Evolutionary conservation across 495 filamentous ascomycete species (phyloP).

Genomic region (Annulohypoxylon moriforme): DNA sequence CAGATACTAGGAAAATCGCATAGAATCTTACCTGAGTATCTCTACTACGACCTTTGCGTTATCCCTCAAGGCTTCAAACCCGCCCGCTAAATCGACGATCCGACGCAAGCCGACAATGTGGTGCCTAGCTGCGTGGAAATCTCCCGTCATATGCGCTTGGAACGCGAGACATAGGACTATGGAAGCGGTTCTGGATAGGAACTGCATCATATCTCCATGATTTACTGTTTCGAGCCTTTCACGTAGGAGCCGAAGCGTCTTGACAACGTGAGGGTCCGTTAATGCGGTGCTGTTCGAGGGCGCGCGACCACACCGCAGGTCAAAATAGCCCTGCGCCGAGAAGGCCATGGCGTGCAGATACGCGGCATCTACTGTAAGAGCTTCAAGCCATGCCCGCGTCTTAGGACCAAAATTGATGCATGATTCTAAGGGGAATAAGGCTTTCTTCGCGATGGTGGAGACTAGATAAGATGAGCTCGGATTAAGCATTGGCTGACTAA

Average conservation of each 20-base stretch:
- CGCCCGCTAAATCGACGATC: constrained; percentile 54
- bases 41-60: constrained; percentile 49
- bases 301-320: constrained; percentile 10
- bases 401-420: constrained; percentile 52
- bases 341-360: constrained; percentile 57
- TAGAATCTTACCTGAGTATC: constrained; percentile 40
- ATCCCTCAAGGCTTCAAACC: constrained; percentile 38
- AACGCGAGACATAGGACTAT: constrained; percentile 48
- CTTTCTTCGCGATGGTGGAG: constrained; percentile 53
- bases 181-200: constrained; percentile 48
- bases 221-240: constrained; percentile 42
- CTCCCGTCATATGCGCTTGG: constrained; percentile 48
- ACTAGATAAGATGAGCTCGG: constrained; percentile 42
- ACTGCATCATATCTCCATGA: constrained; percentile 14
- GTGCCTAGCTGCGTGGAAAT: constrained; percentile 46
- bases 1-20: neutral
- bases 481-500: neutral
- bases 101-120: constrained; percentile 55
- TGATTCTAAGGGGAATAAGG: constrained; percentile 53
- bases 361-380: constrained; percentile 50
- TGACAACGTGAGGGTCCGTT: constrained; percentile 44
- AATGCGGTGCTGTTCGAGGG: neutral
- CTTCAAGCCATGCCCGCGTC: constrained; percentile 48
- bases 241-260: constrained; percentile 51
- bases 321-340: constrained; percentile 51